Conservation (phyloP, 1,284 basidiomycete genomes). For the Apiotrichum gracile region DNA sequence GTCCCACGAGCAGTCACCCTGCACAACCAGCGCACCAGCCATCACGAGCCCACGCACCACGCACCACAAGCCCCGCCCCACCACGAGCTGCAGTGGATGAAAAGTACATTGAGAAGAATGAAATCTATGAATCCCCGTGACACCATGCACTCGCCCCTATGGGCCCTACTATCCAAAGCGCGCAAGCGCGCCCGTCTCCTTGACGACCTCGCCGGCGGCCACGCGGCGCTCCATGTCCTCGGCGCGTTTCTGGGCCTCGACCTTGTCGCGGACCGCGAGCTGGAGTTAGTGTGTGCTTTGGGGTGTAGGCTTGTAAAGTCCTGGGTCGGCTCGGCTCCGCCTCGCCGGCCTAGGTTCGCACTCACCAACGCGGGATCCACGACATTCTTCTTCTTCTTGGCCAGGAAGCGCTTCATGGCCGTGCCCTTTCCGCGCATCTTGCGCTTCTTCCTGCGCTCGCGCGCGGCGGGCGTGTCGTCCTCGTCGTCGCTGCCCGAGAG, state of each 20-base stretch:
- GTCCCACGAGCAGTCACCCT: no score
- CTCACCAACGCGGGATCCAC: slow-evolving; percentile 77
- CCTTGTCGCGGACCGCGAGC: slow-evolving; percentile 32
- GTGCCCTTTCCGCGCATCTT: slow-evolving; percentile 81
- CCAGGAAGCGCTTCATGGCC: slow-evolving; percentile 73
- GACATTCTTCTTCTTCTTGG: slow-evolving; percentile 82
- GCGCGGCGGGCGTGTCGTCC: slow-evolving; percentile 22
- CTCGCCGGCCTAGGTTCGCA: no score
- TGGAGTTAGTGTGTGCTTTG: background rate
- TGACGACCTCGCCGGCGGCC: slow-evolving; percentile 25
- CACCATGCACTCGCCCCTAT: no score
- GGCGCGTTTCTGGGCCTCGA: slow-evolving; percentile 27
- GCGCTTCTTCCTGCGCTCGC: slow-evolving; percentile 55
- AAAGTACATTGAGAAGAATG: no score
- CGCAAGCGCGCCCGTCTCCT: slow-evolving; percentile 33
- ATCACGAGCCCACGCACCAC: no score
- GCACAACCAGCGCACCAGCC: no score
- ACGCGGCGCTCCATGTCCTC: slow-evolving; percentile 24
- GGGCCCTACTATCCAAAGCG: slow-evolving; percentile 32
- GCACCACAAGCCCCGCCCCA: no score
- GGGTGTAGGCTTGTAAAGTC: no score
- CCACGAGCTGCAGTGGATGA: no score
- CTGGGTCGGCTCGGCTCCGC: no score
- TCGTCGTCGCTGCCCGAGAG: slow-evolving; percentile 36
- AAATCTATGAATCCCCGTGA: no score